These are phyloP conservation scores for Coemansia sp. DNA, from an alignment of 192 early-diverging fungal genomes.

Conservation along the genomic window DNA sequence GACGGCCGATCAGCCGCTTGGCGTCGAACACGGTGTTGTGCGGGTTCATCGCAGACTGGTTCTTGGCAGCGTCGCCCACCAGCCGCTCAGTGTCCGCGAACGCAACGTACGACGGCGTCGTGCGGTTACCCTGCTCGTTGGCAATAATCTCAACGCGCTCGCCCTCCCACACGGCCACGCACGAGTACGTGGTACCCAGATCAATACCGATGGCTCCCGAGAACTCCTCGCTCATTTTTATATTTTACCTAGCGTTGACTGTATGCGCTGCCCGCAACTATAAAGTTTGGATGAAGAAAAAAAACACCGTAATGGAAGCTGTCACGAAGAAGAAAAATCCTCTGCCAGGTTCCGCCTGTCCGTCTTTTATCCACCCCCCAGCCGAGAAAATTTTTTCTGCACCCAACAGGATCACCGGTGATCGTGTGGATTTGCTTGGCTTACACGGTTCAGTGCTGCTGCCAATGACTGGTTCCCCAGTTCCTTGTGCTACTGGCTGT, in stretches of 20 bases:
- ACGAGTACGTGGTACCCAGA: constrained; percentile 97
- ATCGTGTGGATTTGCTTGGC: neutral
- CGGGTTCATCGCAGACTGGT: constrained; percentile 88
- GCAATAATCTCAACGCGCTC: constrained; percentile 72
- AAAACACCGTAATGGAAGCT: constrained; percentile 4
- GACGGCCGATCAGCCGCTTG: constrained; percentile 88
- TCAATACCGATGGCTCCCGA: constrained; percentile 89
- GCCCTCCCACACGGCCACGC: constrained; percentile 70
- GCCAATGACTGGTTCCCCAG: neutral
- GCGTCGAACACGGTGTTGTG: constrained; percentile 89
- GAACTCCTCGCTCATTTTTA: constrained; percentile 44
- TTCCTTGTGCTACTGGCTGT: too few relatives aligned
- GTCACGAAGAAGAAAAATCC: neutral
- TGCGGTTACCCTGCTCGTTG: constrained; percentile 89
- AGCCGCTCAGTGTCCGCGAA: constrained; percentile 78
- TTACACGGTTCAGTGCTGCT: neutral
- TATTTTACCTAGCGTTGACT: neutral
- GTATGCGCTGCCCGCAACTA: neutral
- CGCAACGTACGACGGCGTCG: constrained; percentile 84
- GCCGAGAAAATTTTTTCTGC: constrained; percentile 19
- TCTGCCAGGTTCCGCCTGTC: neutral
- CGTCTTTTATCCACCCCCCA: constrained; percentile 7
- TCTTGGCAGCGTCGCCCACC: constrained; percentile 88
- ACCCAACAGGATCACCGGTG: constrained; percentile 19
- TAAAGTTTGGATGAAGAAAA: constrained; percentile 1